Evolutionary conservation across 1,284 basidiomycete species (phyloP).

Genomic region (Mycosarcoma mackinlayi): DNA sequence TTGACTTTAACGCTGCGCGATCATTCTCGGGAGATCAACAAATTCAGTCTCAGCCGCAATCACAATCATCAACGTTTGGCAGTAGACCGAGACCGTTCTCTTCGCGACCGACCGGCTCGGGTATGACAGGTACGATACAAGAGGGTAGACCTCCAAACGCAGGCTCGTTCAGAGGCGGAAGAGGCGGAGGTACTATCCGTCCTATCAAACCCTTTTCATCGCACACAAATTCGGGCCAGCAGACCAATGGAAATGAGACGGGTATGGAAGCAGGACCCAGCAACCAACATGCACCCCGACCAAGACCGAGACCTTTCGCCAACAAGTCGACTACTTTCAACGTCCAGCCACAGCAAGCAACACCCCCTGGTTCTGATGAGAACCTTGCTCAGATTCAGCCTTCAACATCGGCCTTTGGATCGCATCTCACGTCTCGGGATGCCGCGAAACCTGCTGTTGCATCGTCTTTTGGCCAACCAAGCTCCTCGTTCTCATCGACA

Average conservation of each 20-base stretch:
- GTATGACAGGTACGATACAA: constrained; percentile 3
- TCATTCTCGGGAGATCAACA: constrained; percentile 8
- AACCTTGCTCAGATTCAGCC: not conserved
- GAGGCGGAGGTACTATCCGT: constrained; percentile 28
- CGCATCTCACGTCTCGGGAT: not conserved
- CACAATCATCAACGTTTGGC: constrained; percentile 22
- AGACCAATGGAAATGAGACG: not conserved
- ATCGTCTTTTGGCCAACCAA: constrained; percentile 11
- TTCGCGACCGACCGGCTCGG: constrained; percentile 17
- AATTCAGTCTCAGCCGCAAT: constrained; percentile 4
- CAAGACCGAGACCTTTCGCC: constrained; percentile 33
- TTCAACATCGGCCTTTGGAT: constrained; percentile 9
- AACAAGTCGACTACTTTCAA: constrained; percentile 41
- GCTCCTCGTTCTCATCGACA: constrained; percentile 10
- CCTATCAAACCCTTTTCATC: constrained; percentile 28
- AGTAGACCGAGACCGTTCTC: constrained; percentile 36
- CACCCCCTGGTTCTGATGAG: constrained; percentile 1
- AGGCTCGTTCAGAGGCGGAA: constrained; percentile 16
- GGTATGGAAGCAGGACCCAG: constrained; percentile 3
- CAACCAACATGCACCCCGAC: constrained; percentile 17
- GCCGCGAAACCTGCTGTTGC: not conserved
- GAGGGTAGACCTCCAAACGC: constrained; percentile 26
- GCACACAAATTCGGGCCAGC: constrained; percentile 7
- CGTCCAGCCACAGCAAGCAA: constrained; percentile 4
- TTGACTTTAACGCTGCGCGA: constrained; percentile 9